Base-by-base conservation (phyloP, 805 yeast genomes). In the Ogataea nakhonphanomensis region DNA sequence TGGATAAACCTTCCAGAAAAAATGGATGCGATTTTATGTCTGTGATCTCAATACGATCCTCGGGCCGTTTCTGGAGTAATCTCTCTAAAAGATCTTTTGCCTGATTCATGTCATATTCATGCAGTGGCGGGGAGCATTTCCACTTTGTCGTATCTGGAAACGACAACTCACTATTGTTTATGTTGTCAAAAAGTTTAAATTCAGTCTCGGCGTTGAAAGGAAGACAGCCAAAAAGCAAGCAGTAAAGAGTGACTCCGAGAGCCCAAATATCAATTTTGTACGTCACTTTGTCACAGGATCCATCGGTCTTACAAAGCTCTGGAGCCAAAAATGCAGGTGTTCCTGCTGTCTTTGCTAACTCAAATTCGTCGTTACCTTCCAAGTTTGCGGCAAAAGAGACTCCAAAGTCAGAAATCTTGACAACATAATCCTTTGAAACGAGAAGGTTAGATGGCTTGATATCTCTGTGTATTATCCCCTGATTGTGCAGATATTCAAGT, bases 301-400 rank as follows among this genome's bases (percentile, higher is more conserved):
- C 73, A 40, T 74, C 77, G 1, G 85, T 80, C 39, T 73, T 71
- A 57, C 96, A 90, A 33, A 90, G 70, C 59, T 93, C 99, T 0
- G 96, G 96, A 0, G 98, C 95, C 55, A 89, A 82, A 61, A 91
- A 91, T 0, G 96, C 97, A 2, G 98, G 98, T 0, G 98, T 91
- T 5, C 98, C 99, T 0, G 95, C 98, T 0, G 98, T 91, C 61
- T 90, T 91, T 1, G 96, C 95, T 46, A 91, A 69, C 53, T 91
- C 97, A 41, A 80, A 67, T 46, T 89, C 96, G 49, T 76, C 70
- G 41, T 60, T 58, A 22, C 75, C 78, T 35, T 76, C 79, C 21
- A 58, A 30, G 25, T 51, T 55, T 1, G 65, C 58, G 1, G 91
- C 88, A 62, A 86, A 84, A 1, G 96, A 87, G 10, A 93, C 95